Evolutionary conservation across 2,329 filamentous ascomycete species (phyloP).

Genomic region (Pyricularia sp.): DNA sequence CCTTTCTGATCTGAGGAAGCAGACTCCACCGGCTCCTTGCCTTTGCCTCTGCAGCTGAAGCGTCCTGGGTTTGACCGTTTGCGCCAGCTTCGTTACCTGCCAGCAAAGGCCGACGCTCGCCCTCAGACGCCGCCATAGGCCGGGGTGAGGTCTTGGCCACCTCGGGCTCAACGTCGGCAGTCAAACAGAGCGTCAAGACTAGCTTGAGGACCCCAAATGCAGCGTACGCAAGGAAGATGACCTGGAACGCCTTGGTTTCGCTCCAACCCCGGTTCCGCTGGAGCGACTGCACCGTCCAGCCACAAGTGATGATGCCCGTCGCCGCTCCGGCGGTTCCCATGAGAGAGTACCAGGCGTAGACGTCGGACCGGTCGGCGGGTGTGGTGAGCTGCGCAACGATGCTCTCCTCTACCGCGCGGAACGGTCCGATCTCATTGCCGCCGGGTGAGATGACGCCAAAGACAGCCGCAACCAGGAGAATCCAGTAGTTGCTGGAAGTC

Average conservation of each 20-base stretch:
- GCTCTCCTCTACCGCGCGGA: constrained; percentile 48
- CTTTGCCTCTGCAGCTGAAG: constrained; percentile 1
- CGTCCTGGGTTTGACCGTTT: background rate
- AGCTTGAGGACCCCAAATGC: constrained; percentile 44
- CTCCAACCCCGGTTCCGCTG: constrained; percentile 27
- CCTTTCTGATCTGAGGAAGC: constrained; percentile 43
- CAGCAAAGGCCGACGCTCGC: constrained; percentile 3
- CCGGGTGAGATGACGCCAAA: constrained; percentile 52
- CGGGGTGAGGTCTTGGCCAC: background rate
- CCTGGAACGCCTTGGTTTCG: constrained; percentile 33
- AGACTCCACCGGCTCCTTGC: constrained; percentile 14
- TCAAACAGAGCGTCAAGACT: constrained; percentile 35
- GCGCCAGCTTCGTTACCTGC: background rate
- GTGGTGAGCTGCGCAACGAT: constrained; percentile 42
- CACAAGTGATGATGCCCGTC: constrained; percentile 43
- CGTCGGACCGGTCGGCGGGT: constrained; percentile 31
- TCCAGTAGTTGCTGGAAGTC: constrained; percentile 38
- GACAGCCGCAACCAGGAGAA: constrained; percentile 42
- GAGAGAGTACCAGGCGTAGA: constrained; percentile 51
- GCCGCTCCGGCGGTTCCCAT: constrained; percentile 47
- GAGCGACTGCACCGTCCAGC: constrained; percentile 44
- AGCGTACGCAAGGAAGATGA: constrained; percentile 46
- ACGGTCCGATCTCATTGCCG: constrained; percentile 52
- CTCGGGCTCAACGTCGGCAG: constrained; percentile 14
- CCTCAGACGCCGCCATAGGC: background rate